phyloP scores from a whole-genome alignment of 345 rosid species.

The Conringia planisiliqua region DNA sequence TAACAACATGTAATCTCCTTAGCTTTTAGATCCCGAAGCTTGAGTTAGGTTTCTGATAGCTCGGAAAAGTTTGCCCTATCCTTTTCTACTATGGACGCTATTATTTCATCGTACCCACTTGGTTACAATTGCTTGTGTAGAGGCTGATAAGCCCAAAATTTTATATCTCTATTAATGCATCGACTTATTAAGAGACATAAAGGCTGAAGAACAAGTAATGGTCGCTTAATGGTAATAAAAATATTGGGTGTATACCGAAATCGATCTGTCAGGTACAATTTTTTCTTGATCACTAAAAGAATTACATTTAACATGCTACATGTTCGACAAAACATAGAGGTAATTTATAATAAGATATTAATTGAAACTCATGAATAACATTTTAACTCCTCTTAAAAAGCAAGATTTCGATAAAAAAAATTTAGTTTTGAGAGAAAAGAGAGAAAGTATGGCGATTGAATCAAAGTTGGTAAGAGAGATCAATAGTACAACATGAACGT shows the following conservation, averaged over 20 bases:
- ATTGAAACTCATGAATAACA: background rate
- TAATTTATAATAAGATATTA: background rate
- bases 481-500: slow-evolving; percentile 57
- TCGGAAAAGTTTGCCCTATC: background rate
- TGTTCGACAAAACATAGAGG: background rate
- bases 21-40: background rate
- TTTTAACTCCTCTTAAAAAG: background rate
- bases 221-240: background rate
- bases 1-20: background rate
- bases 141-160: background rate
- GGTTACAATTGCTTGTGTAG: background rate
- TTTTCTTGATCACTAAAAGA: background rate
- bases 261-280: background rate
- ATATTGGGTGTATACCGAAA: background rate
- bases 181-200: background rate
- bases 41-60: background rate
- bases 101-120: background rate
- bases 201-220: background rate
- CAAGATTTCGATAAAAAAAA: background rate
- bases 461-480: slow-evolving; percentile 8
- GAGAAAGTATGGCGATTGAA: background rate
- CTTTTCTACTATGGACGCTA: background rate
- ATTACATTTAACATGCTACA: background rate
- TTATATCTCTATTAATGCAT: background rate
- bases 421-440: background rate